Conservation (phyloP, 352 stramenopile genomes). For the Globisporangium middletonii region DNA sequence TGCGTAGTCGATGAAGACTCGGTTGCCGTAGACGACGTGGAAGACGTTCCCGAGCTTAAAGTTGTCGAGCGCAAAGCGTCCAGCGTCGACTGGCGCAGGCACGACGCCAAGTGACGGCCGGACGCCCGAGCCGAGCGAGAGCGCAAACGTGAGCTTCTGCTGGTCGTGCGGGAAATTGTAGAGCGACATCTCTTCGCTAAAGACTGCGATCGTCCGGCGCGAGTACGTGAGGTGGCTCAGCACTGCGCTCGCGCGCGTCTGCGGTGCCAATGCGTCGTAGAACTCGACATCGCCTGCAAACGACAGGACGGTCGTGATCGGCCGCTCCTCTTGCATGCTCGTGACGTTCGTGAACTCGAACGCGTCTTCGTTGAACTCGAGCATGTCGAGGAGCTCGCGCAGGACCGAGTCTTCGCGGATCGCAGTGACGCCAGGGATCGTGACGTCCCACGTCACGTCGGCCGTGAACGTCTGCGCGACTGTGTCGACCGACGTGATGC, state of each 20-base stretch:
- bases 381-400: conserved; percentile 21
- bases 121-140: conserved; percentile 17
- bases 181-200: conserved; percentile 32
- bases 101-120: conserved; percentile 9
- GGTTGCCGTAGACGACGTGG: conserved; percentile 24
- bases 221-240: conserved; percentile 19
- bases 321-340: conserved; percentile 10
- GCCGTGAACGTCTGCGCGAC: conserved; percentile 22
- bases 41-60: conserved; percentile 31
- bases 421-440: conserved; percentile 18
- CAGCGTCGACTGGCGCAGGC: conserved; percentile 7
- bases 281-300: neutral
- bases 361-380: conserved; percentile 22
- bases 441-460: conserved; percentile 30
- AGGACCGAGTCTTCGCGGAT: conserved; percentile 25
- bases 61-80: conserved; percentile 24
- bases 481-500: conserved; percentile 21
- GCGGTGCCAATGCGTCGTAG: conserved; percentile 6
- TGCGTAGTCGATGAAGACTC: conserved; percentile 19
- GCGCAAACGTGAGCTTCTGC: conserved; percentile 32
- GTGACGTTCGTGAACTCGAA: conserved; percentile 29
- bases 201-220: conserved; percentile 19
- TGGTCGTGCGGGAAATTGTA: conserved; percentile 34
- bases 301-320: conserved; percentile 1
- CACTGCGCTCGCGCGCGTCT: neutral